Base-by-base conservation (phyloP, 2,329 filamentous ascomycete genomes). In the Pestalotiopsis sp. region DNA sequence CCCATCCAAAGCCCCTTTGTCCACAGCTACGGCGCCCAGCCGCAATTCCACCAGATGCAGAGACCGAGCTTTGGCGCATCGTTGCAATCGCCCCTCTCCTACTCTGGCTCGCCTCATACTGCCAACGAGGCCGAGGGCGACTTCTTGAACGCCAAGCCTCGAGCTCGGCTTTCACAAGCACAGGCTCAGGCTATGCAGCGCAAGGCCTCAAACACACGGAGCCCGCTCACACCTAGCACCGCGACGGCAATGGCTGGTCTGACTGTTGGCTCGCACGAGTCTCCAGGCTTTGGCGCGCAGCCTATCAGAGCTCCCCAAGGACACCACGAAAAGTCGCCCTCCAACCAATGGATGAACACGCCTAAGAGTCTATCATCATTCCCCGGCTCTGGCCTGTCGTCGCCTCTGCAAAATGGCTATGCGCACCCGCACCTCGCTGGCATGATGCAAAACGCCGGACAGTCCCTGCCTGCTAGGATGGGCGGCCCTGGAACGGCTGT, bases 1-100 rank as follows among this genome's bases (percentile, higher is more conserved):
- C 94, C 95, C 5, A 95, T 97, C 70, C 93, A 97, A 77, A 98
- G 94, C 75, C 95, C 95, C 0, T 98, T 94, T 76, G 88, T 93
- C 57, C 89, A 92, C 74, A 90, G 88, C 76, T 96, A 95, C 83
- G 92, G 67, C 36, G 64, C 91, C 80, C 92, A 92, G 76, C 86
- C 86, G 45, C 92, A 94, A 72, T 97, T 94, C 79, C 89, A 92
- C 59, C 88, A 88, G 69, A 90, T 92, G 75, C 87, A 90, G 66
- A 85, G 84, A 76, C 85, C 88, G 66, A 82, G 86, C 17, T 88
- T 90, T 69, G 84, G 84, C 69, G 85, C 81, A 66, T 87, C 88
- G 2, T 75, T 88, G 6, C 85, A 87, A 68, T 87, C 85, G 13
- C 85, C 86, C 11, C 79, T 83, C 63, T 85, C 84, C 1, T 88